Base-by-base conservation (phyloP, 1,284 basidiomycete species). In the Inonotus hispidus region DNA sequence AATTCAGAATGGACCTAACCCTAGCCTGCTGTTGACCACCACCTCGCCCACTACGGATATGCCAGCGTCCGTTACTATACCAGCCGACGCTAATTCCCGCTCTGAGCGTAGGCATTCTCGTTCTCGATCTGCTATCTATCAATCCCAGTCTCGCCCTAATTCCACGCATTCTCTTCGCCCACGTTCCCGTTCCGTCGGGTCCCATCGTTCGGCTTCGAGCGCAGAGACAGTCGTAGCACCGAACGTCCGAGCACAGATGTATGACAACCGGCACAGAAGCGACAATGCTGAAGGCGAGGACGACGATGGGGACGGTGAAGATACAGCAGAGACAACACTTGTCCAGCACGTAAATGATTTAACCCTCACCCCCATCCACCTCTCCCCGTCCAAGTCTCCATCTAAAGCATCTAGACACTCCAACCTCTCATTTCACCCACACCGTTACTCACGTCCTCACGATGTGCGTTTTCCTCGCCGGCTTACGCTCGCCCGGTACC, bases 281-380 rank as follows among this genome's bases (percentile, higher is more conserved):
- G 32, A 32, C 13, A 39, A 39, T 39, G 38, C 38, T 39, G 38
- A 39, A 39, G 38, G n/a, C 13, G 38, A 39, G 38, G 41, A 43
- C 1, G 41, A 43, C n/a, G 41, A 14, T 1, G 41, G 5, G 8
- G 57, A 41, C 13, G 46, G 23, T 13, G 50, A 32, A 25, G 50
- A 27, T 6, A 35, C 50, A 6, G 50, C 29, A 52, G 57, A 52
- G 21, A 58, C 57, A 7, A 58, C 57, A 19, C 27, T 58, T 13
- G 57, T 58, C 19, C 55, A 56, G 21, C 45, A 56, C 23, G n/a
- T 45, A 29, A 41, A 41, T n/a, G 55, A 56, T 25, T 8, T 37
- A 11, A 39, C 1, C 29, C 41, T 56, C 14, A 56, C 41, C 2
- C 55, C 55, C 2, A 13, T 58, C 29, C 35, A 25, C 37, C 45